Evolutionary conservation across 2,329 filamentous ascomycete genomes (phyloP), one percentile per base, ranked within the genome.

Genomic region (Podosphaera leucotricha): DNA sequence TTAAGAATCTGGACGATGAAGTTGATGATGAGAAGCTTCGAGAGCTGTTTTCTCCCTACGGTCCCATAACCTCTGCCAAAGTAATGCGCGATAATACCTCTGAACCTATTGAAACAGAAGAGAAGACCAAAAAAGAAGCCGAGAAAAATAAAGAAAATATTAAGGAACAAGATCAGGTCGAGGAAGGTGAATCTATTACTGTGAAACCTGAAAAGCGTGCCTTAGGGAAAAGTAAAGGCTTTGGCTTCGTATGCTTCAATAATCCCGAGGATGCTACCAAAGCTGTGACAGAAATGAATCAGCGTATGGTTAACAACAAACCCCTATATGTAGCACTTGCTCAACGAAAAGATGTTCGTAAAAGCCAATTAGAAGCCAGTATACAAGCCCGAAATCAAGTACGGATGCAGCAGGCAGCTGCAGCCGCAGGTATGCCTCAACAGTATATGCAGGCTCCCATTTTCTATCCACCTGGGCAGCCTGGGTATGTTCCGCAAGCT

Each of bases 191-290:
- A 64, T 46, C 60, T 28, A 59, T 65, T 43, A 61, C 66, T 46
- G 69, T 74, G 30, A 75, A 76, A 62, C 54, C 68, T 46, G 59
- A 64, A 49, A 64, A 68, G 50, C 62, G 67, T 41, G 61, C 65
- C 46, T 72, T 92, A 48, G 90, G 90, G 62, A 95, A 95, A 81
- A 93, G 85, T 79, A 98, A 95, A 73, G 90, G 90, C 62, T 98
- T 98, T 62, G 90, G 90, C 57, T 98, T 98, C 64, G 90, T 98
- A 60, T 98, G 90, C 80, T 98, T 98, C 71, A 90, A 82, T 74
- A 95, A 92, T 72, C 86, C 90, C 48, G 90, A 98, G 58, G 90
- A 98, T 63, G 90, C 90, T 53, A 94, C 87, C 67, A 95, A 95
- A 76, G 90, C 90, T 52, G 87, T 98, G 52, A 85, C 86, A 48